Conservation (phyloP, 495 filamentous ascomycete genomes). For the Aspergillus bridgeri region DNA sequence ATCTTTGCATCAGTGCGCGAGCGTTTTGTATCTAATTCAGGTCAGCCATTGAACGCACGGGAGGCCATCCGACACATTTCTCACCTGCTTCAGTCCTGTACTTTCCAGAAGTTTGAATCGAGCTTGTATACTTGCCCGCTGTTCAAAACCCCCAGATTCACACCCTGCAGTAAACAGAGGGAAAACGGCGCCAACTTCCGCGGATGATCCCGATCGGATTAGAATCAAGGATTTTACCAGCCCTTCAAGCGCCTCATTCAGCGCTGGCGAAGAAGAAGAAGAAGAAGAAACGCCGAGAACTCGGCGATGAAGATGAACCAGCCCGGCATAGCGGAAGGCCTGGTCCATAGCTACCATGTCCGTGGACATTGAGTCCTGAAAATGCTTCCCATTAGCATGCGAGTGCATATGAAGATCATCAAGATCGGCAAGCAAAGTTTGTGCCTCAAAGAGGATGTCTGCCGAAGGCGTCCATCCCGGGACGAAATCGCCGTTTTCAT, state of each 20-base stretch:
- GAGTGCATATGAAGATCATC: constrained; percentile 28
- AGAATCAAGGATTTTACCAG: constrained; percentile 61
- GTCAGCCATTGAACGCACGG: neutral
- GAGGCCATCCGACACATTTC: neutral
- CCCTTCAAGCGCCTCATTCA: constrained; percentile 61
- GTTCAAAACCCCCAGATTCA: constrained; percentile 55
- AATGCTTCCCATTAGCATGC: constrained; percentile 33
- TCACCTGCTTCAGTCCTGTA: constrained; percentile 73
- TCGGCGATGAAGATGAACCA: constrained; percentile 73
- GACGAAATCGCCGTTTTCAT: constrained; percentile 48
- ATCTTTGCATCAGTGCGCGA: constrained; percentile 42
- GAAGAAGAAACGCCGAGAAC: constrained; percentile 58
- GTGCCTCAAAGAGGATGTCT: constrained; percentile 52
- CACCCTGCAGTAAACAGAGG: constrained; percentile 85
- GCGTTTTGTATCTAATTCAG: constrained; percentile 42
- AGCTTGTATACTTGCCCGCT: constrained; percentile 60
- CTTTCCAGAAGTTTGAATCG: constrained; percentile 68
- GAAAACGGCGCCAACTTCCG: constrained; percentile 74
- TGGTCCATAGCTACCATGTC: constrained; percentile 78
- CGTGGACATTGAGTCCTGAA: constrained; percentile 26
- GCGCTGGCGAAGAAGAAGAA: constrained; percentile 48
- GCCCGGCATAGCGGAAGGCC: constrained; percentile 76
- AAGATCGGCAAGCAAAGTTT: constrained; percentile 52
- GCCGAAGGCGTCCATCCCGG: constrained; percentile 57
- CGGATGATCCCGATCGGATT: constrained; percentile 63